Evolutionary conservation across 805 yeast species (phyloP), one percentile per base, ranked within the genome.

Genomic region (Teunomyces kruisii): DNA sequence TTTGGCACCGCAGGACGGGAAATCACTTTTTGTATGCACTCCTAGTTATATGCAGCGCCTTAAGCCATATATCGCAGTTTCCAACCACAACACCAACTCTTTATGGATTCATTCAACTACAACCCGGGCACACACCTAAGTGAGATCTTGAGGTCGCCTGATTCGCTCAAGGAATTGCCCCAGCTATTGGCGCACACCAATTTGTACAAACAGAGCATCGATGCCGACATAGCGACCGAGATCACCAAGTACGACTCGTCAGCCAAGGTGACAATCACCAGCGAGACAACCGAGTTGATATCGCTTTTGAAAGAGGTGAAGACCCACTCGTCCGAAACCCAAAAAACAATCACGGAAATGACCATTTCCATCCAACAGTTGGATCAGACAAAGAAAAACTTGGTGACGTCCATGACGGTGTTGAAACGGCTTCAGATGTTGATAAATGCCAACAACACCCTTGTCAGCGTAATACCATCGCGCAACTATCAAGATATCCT

Each of bases 351-450:
- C 44, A 72, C 83, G 9, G 64, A 59, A 3, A 85, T 89, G 79
- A 92, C 97, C 0, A 73, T 79, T 3, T 85, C 84, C 32, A 90
- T 94, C 49, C 86, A 88, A 53, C 68, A 75, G 16, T 72, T 94
- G 47, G 98, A 94, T 64, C 80, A 79, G 41, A 83, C 91, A 29
- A 94, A 94, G 69, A 81, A 80, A 59, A 94, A 94, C 62, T 70
- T 94, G 40, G 91, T 89, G 1, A 73, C 81, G 22, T 81, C 94
- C 9, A 88, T 94, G 87, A 88, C 95, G 1, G 82, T 90, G 30
- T 72, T 92, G 53, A 88, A 92, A 56, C 77, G 96, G 49, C 71
- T 94, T 31, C 96, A 90, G 58, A 91, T 91, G 88, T 72, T 94
- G 40, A 76, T 87, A 6, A 82, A 80, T 15, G 91, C 95, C 2